These are phyloP conservation scores for Allantophomopsis cytisporea DNA, from an alignment of 2,329 filamentous ascomycete genomes.

Conservation along the genomic window DNA sequence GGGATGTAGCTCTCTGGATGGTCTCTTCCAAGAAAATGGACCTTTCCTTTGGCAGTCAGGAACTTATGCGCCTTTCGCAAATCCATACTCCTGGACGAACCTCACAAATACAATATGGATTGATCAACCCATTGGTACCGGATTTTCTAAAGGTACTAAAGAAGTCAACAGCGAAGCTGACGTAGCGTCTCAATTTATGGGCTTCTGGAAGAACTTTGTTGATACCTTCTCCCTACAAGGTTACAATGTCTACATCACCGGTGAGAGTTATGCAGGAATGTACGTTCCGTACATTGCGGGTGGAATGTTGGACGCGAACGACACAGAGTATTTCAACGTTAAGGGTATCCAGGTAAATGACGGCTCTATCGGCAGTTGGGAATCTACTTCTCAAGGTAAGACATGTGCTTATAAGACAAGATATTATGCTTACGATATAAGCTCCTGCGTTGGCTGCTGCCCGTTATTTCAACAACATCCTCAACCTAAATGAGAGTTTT, in stretches of 20 bases:
- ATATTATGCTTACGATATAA: constrained; percentile 4
- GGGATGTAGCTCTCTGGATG: constrained; percentile 25
- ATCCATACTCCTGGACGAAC: constrained; percentile 20
- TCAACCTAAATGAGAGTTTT: constrained; percentile 37
- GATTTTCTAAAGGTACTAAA: constrained; percentile 31
- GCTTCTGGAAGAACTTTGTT: constrained; percentile 50
- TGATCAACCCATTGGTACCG: constrained; percentile 28
- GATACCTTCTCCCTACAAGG: constrained; percentile 39
- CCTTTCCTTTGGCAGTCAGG: constrained; percentile 17
- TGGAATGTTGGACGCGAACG: constrained; percentile 29
- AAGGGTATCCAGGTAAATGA: constrained; percentile 48
- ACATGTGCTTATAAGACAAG: background rate
- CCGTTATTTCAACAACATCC: constrained; percentile 32
- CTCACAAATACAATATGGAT: constrained; percentile 29
- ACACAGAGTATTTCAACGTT: constrained; percentile 44
- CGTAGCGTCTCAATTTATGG: constrained; percentile 39
- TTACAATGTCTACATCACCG: constrained; percentile 48
- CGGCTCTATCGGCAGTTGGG: constrained; percentile 30
- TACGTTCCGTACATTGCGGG: constrained; percentile 31
- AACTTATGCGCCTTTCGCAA: constrained; percentile 9
- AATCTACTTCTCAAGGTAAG: constrained; percentile 8
- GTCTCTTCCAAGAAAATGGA: constrained; percentile 21
- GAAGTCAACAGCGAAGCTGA: constrained; percentile 36
- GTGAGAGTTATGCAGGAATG: constrained; percentile 46
- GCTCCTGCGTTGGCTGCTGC: constrained; percentile 32